A percentile compares a stretch with the other conserved stretches of the same genome.
phyloP scores from a whole-genome alignment of 1,139 yeast species.

The Schwanniomyces etchellsii region DNA sequence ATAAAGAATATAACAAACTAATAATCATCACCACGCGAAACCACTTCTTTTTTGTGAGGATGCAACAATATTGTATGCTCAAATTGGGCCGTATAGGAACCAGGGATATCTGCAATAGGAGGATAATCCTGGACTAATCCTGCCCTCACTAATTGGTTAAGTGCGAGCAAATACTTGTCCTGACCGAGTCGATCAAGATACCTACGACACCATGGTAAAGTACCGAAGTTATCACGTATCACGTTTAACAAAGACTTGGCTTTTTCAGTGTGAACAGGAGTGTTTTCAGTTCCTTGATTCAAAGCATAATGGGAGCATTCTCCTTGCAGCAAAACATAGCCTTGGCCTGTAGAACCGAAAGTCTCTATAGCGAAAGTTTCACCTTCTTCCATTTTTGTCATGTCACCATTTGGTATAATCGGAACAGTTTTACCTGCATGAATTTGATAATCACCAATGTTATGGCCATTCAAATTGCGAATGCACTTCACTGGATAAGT shows the following conservation, averaged over 20 bases:
- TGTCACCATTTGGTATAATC: conserved; percentile 86
- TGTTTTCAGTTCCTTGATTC: conserved; percentile 39
- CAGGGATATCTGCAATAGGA: conserved; percentile 83
- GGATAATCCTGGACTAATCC: conserved; percentile 93
- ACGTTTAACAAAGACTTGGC: conserved; percentile 63
- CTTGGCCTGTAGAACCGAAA: conserved; percentile 94
- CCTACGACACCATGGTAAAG: conserved; percentile 94
- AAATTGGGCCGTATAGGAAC: conserved; percentile 91
- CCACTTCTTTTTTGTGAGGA: conserved; percentile 90
- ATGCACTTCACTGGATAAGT: conserved; percentile 82
- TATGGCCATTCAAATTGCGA: conserved; percentile 91
- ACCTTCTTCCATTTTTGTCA: conserved; percentile 98
- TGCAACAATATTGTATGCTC: conserved; percentile 92
- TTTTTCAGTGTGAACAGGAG: conserved; percentile 49
- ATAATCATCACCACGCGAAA: conserved; percentile 92
- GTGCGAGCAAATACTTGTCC: conserved; percentile 85
- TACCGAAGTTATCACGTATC: conserved; percentile 81
- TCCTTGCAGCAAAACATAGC: conserved; percentile 79
- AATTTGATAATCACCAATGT: conserved; percentile 73
- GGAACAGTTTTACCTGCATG: conserved; percentile 98
- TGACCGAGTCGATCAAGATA: conserved; percentile 90
- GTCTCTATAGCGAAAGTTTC: conserved; percentile 98
- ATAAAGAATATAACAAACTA: conserved; percentile 1
- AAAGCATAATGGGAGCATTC: conserved; percentile 93
- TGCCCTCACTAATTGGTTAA: conserved; percentile 76